Evolutionary conservation across 139 green algal species (phyloP).

Genomic region (Dunaliella primolecta): DNA sequence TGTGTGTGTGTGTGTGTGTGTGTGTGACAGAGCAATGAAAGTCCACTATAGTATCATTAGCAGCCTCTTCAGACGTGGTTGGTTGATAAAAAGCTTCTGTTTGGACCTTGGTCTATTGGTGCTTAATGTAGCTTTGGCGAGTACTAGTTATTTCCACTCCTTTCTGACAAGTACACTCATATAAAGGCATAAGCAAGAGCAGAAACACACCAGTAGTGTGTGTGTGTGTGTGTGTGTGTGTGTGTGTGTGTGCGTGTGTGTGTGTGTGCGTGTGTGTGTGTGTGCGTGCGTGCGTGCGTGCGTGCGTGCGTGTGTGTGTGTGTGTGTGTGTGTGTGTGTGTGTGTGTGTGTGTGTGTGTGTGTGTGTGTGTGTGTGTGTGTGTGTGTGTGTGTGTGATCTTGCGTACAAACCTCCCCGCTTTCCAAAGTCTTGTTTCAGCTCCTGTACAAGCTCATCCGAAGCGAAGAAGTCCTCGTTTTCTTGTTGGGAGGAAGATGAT

Average conservation of each 20-base stretch:
- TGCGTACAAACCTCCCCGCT: neutral
- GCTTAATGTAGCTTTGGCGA: too few relatives aligned
- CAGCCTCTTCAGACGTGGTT: too few relatives aligned
- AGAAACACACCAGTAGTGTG: too few relatives aligned
- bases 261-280: neutral
- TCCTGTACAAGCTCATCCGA: neutral
- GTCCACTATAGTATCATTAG: too few relatives aligned
- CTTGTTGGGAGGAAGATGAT: too few relatives aligned
- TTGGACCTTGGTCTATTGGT: too few relatives aligned
- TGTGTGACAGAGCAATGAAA: too few relatives aligned
- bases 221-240: neutral
- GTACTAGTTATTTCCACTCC: too few relatives aligned
- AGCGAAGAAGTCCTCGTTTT: neutral
- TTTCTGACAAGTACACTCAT: too few relatives aligned
- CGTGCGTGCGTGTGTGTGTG: neutral
- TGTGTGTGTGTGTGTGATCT: neutral
- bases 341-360: neutral
- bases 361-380: neutral
- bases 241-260: neutral
- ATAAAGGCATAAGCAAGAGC: too few relatives aligned
- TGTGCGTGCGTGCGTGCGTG: neutral
- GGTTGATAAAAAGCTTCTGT: too few relatives aligned
- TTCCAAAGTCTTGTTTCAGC: neutral
- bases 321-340: neutral
- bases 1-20: neutral